Conservation (phyloP, 495 filamentous ascomycete genomes). For the Aspergillus homomorphus region DNA sequence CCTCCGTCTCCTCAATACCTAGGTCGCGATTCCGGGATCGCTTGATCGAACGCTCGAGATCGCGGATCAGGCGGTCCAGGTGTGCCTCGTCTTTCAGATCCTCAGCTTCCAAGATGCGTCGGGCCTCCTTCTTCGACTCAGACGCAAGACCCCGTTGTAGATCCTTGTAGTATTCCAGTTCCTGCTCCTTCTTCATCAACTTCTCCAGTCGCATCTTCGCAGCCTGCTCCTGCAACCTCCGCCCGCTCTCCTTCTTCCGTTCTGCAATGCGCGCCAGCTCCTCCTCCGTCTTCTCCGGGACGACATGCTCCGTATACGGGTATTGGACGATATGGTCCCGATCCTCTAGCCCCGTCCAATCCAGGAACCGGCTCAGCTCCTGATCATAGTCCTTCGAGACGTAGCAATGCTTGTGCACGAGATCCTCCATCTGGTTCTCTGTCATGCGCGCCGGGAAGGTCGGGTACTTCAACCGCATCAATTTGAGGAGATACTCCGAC, state of each 20-base stretch:
- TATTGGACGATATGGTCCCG: slow-evolving; percentile 87
- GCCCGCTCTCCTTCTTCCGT: slow-evolving; percentile 86
- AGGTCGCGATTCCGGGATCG: slow-evolving; percentile 89
- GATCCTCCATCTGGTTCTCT: slow-evolving; percentile 76
- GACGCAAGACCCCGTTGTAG: slow-evolving; percentile 65
- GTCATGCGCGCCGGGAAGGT: slow-evolving; percentile 81
- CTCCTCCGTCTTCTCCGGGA: slow-evolving; percentile 86
- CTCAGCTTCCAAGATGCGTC: slow-evolving; percentile 78
- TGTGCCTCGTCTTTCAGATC: slow-evolving; percentile 87
- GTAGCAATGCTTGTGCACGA: slow-evolving; percentile 88
- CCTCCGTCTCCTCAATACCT: slow-evolving; percentile 75
- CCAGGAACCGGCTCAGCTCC: slow-evolving; percentile 70
- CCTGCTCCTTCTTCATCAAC: slow-evolving; percentile 90
- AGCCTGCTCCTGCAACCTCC: slow-evolving; percentile 90
- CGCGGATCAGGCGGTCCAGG: slow-evolving; percentile 74
- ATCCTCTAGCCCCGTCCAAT: slow-evolving; percentile 86
- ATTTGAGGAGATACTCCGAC: slow-evolving; percentile 84
- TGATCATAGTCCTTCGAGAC: slow-evolving; percentile 76
- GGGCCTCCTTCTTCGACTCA: slow-evolving; percentile 82
- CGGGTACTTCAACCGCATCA: slow-evolving; percentile 91
- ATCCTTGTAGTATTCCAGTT: slow-evolving; percentile 88
- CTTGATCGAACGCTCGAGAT: slow-evolving; percentile 84
- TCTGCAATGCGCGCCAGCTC: slow-evolving; percentile 86
- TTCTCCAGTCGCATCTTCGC: slow-evolving; percentile 95
- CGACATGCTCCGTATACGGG: slow-evolving; percentile 85